Base-by-base conservation (phyloP, 371 early-diverging fungal genomes). In the Apophysomyces elegans region DNA sequence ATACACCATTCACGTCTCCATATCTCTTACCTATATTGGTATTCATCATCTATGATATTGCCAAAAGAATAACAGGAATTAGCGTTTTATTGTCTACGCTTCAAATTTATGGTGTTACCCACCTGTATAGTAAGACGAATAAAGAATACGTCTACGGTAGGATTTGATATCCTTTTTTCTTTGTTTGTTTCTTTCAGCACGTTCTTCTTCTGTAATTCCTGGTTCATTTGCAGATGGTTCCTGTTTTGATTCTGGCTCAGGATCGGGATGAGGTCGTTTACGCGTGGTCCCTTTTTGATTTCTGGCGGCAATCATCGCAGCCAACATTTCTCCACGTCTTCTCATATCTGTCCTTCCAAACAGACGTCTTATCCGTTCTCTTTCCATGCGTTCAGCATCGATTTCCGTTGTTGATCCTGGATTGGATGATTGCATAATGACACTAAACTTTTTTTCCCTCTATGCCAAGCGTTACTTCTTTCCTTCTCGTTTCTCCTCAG, bases 81-180 rank as follows among this genome's bases (percentile, higher is more conserved):
- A 41, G 41, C 13, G 41, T 41, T 2, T 11, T 1, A 41, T 41
- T 41, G 13, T 8, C 8, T 41, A 21, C 11, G 54, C 4, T 7
- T 47, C 13, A 14, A 43, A 14, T 1, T 5, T 12, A 4, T 41
- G 26, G 16, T 2, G 14, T 14, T 57, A 26, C 18, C 35, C 61
- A 66, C 66, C 66, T 45, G 50, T 46, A 54, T 66, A 66, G 35
- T 54, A 56, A 4, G 32, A 56, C 32, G 66, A 66, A 56, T 58
- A 66, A 8, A 32, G 7, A 18, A 66, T 66, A 12, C 47, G 56
- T 4, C 43, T 21, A 4, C 43, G 39, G 56, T 66, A 43, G 12
- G 60, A 46, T 32, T 32, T 44, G 44, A 66, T 61, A 61, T 66
- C 66, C 14, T 61, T 60, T 26, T 54, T 56, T 35, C 45, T 50